Evolutionary conservation across 495 filamentous ascomycete species (phyloP).

Genomic region (Penicillium coffeae): DNA sequence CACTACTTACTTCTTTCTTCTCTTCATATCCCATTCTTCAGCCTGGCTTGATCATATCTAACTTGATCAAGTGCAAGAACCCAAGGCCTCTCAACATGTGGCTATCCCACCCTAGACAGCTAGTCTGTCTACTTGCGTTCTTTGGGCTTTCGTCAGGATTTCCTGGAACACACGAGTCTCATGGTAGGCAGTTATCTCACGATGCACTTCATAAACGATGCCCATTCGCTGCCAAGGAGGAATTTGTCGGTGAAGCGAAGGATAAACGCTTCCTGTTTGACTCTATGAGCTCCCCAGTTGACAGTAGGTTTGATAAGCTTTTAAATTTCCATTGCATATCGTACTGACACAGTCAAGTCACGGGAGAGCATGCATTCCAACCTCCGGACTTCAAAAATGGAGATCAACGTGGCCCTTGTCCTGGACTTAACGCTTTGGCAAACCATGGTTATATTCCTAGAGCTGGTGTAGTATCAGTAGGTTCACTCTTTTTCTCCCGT

Average conservation of each 20-base stretch:
- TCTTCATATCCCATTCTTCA: too few species aligned
- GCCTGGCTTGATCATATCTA: neutral
- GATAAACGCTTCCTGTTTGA: constrained; percentile 27
- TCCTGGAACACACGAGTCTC: constrained; percentile 5
- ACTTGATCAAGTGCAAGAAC: neutral
- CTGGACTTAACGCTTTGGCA: constrained; percentile 50
- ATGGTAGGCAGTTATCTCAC: constrained; percentile 1
- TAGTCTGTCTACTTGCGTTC: constrained; percentile 9
- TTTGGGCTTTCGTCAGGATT: constrained; percentile 8
- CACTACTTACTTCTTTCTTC: too few species aligned
- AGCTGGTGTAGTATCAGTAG: constrained; percentile 42
- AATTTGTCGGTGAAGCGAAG: neutral
- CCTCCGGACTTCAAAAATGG: constrained; percentile 32
- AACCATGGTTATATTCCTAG: constrained; percentile 54
- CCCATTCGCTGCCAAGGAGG: constrained; percentile 17
- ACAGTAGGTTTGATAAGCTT: constrained; percentile 20
- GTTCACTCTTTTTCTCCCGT: constrained; percentile 1
- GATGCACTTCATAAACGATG: constrained; percentile 21
- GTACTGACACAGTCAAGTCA: constrained; percentile 18
- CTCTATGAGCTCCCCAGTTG: constrained; percentile 23
- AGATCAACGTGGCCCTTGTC: constrained; percentile 47
- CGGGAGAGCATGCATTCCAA: constrained; percentile 37
- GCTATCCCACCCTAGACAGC: neutral
- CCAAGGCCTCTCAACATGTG: neutral
- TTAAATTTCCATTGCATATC: neutral